Evolutionary conservation across 129 eudicot genomes (phyloP).

Genomic region (Lactuca sativa): DNA sequence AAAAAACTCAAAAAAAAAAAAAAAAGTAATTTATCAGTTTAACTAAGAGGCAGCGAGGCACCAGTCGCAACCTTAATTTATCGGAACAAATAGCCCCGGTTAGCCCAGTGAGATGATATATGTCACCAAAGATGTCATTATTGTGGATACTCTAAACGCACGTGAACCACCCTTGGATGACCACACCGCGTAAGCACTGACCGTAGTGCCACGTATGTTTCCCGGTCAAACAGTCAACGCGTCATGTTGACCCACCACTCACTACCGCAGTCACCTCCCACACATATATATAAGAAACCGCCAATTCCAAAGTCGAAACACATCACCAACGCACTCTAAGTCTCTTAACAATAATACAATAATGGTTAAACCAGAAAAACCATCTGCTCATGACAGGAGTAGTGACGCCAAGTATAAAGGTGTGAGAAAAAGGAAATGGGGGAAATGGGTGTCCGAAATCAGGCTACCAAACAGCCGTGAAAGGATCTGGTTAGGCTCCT

Average conservation of each 20-base stretch:
- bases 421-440: constrained; percentile 50
- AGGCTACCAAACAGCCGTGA: constrained; percentile 52
- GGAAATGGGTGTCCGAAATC: constrained; percentile 50
- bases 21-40: too few species aligned
- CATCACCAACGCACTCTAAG: not conserved
- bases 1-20: too few species aligned
- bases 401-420: constrained; percentile 35
- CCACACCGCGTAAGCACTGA: not conserved
- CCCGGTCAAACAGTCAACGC: not conserved
- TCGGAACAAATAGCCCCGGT: too few species aligned
- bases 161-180: not conserved
- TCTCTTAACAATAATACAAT: not conserved
- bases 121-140: not conserved
- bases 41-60: too few species aligned
- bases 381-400: not conserved
- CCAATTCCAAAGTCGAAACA: not conserved
- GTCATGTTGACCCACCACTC: constrained; percentile 3
- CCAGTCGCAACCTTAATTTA: too few species aligned
- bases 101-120: too few species aligned
- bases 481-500: constrained; percentile 47
- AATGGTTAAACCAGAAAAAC: not conserved
- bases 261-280: not conserved
- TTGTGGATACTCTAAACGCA: not conserved
- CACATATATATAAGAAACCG: constrained; percentile 6
- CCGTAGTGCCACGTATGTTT: not conserved